A percentile compares a stretch with the other conserved stretches of the same genome.
Conservation (phyloP, 2,329 filamentous ascomycete genomes). For the Neofusicoccum kwambonambiense region DNA sequence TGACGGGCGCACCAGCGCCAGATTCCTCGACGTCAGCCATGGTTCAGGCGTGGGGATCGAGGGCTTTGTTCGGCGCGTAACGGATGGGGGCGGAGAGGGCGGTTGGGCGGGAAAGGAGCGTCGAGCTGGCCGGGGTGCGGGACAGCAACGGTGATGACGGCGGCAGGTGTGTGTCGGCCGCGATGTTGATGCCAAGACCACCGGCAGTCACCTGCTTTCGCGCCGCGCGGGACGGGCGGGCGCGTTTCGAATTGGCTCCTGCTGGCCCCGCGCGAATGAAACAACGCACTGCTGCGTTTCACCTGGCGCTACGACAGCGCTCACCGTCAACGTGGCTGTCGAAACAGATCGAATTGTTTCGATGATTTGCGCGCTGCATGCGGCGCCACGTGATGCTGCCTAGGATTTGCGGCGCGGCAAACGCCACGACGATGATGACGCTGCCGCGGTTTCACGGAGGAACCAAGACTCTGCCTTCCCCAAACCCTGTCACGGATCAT, state of each 20-base stretch:
- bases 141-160: slow-evolving; percentile 7
- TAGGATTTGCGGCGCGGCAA: background rate
- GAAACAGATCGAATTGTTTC: background rate
- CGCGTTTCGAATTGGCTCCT: background rate
- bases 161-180: background rate
- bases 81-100: background rate
- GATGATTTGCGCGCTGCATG: background rate
- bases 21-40: slow-evolving; percentile 87
- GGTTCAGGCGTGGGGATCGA: slow-evolving; percentile 22
- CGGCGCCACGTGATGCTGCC: slow-evolving; percentile 3
- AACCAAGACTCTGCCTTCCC: slow-evolving; percentile 5
- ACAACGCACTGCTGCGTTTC: slow-evolving; percentile 1
- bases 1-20: slow-evolving; percentile 57
- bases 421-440: slow-evolving; percentile 14
- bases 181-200: slow-evolving; percentile 9
- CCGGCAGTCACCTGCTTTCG: slow-evolving; percentile 12
- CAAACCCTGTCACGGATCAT: slow-evolving; percentile 16
- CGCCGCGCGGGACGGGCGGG: background rate
- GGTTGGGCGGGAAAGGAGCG: background rate
- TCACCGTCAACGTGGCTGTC: background rate
- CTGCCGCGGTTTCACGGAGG: slow-evolving; percentile 1
- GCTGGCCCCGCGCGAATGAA: background rate
- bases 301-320: background rate
- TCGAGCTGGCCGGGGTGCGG: slow-evolving; percentile 2
- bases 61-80: background rate